These are phyloP conservation scores for Chytriomyces sp. DNA, from an alignment of 192 early-diverging fungal species.

Conservation along the genomic window DNA sequence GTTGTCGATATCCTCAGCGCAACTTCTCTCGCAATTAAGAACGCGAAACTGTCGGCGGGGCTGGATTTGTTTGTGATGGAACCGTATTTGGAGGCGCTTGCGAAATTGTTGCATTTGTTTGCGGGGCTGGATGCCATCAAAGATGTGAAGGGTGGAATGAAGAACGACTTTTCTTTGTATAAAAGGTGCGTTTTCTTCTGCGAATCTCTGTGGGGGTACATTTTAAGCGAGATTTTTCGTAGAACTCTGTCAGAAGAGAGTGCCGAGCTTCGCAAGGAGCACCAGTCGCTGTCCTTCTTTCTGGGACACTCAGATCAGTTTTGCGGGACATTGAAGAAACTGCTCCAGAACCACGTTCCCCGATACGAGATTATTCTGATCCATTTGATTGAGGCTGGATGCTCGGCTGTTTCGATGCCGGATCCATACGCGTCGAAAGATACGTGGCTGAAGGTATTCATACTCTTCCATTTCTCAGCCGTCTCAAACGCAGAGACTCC, in stretches of 20 bases:
- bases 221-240: background rate
- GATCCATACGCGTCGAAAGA: background rate
- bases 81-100: conserved; percentile 43
- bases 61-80: conserved; percentile 45
- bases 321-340: conserved; percentile 44
- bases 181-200: conserved; percentile 42
- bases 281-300: conserved; percentile 50
- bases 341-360: conserved; percentile 31
- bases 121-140: conserved; percentile 59
- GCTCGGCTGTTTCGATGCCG: background rate
- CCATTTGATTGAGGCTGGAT: background rate
- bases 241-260: background rate
- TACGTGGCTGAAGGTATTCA: background rate
- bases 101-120: conserved; percentile 49
- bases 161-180: conserved; percentile 64
- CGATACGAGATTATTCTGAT: background rate
- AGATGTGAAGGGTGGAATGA: conserved; percentile 59
- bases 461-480: background rate
- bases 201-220: background rate
- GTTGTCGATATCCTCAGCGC: conserved; percentile 46
- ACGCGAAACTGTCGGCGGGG: conserved; percentile 17
- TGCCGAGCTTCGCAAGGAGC: conserved; percentile 38
- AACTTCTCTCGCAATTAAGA: background rate
- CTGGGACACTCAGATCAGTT: conserved; percentile 53
- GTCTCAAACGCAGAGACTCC: background rate